phyloP scores from a whole-genome alignment of 345 rosid species.

The Salix koriyanagi region DNA sequence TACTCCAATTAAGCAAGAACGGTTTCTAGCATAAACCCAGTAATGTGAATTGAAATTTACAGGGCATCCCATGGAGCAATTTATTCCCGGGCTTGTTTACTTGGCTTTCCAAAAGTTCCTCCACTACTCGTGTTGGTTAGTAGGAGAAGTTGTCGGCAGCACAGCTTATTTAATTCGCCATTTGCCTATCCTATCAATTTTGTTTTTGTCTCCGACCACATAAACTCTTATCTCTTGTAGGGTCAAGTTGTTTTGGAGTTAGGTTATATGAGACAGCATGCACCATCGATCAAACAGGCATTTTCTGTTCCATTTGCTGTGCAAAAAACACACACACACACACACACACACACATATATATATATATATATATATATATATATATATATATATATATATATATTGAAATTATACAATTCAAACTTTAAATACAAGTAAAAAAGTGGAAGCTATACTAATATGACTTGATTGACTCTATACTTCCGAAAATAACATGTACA shows the following conservation, averaged over 20 bases:
- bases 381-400: no score
- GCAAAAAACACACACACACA: no score
- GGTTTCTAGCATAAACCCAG: background rate
- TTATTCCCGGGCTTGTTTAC: no score
- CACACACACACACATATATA: no score
- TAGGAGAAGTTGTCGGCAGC: background rate
- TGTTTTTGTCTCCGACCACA: background rate
- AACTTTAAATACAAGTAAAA: no score
- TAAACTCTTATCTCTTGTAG: background rate
- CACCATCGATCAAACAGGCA: background rate
- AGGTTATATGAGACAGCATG: background rate
- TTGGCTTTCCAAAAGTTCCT: no score
- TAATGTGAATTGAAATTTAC: no score
- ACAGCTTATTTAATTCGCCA: background rate
- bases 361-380: no score
- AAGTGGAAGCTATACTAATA: no score
- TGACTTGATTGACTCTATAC: no score
- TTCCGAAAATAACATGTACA: no score
- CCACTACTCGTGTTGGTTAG: background rate
- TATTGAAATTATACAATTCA: no score
- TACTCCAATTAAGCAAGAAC: background rate
- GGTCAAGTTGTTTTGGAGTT: background rate
- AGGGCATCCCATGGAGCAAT: background rate
- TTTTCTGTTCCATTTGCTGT: background rate
- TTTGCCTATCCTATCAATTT: background rate